phyloP scores from a whole-genome alignment of 208 protist genomes.

The Crithidia brevicula region DNA sequence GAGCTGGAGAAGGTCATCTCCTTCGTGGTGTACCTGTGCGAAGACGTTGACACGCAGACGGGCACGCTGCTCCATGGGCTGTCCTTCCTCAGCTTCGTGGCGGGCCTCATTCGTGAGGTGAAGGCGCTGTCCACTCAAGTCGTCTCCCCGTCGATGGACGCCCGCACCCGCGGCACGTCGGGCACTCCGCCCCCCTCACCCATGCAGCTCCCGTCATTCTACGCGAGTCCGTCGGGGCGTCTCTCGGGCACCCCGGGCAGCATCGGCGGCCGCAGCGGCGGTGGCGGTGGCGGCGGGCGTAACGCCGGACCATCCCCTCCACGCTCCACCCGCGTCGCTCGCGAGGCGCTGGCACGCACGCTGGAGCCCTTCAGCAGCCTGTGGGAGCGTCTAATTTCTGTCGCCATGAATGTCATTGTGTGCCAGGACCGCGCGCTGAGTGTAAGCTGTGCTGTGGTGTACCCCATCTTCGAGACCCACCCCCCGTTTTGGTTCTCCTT shows the following conservation, averaged over 20 bases:
- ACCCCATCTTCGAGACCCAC: slow-evolving; percentile 84
- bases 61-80: slow-evolving; percentile 64
- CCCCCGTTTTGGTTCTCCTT: slow-evolving; percentile 84
- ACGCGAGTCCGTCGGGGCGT: slow-evolving; percentile 42
- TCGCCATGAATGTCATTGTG: slow-evolving; percentile 85
- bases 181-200: slow-evolving; percentile 51
- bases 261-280: slow-evolving; percentile 26
- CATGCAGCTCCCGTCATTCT: slow-evolving; percentile 53
- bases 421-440: slow-evolving; percentile 80
- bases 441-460: slow-evolving; percentile 72
- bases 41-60: slow-evolving; percentile 66
- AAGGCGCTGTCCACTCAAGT: slow-evolving; percentile 56
- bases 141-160: slow-evolving; percentile 21
- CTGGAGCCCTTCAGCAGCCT: slow-evolving; percentile 73
- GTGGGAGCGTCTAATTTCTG: slow-evolving; percentile 72
- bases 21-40: slow-evolving; percentile 62
- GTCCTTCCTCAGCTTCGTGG: slow-evolving; percentile 80
- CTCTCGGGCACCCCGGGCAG: slow-evolving; percentile 43
- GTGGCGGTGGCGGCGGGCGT: slow-evolving; percentile 19
- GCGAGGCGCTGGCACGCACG: slow-evolving; percentile 52
- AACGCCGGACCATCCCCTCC: slow-evolving; percentile 8
- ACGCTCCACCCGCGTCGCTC: slow-evolving; percentile 37
- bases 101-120: slow-evolving; percentile 69
- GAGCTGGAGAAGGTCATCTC: slow-evolving; percentile 67
- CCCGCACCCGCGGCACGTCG: slow-evolving; percentile 18